Evolutionary conservation across 768 basidiomycete species (phyloP).

Genomic region (Russula emetica): DNA sequence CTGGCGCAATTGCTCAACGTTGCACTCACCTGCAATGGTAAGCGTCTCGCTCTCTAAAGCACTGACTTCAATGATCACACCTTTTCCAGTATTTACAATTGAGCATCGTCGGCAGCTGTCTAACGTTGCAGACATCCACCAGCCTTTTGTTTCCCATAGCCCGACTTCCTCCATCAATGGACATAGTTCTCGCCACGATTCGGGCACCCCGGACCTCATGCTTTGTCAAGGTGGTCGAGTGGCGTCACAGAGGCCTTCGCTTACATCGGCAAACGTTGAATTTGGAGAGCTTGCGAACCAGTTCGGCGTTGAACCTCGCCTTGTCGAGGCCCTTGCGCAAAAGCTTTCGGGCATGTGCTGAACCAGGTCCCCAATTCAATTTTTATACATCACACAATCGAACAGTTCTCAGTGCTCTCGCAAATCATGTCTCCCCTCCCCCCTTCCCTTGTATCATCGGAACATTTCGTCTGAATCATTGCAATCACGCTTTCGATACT

Average conservation of each 20-base stretch:
- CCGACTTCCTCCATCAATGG: conserved; percentile 25
- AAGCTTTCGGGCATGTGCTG: conserved; percentile 27
- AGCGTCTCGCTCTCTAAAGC: neutral
- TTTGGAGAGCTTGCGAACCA: conserved; percentile 26
- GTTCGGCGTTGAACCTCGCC: conserved; percentile 25
- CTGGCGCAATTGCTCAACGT: conserved; percentile 22
- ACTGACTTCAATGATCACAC: neutral
- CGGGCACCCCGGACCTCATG: conserved; percentile 23
- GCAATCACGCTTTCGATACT: conserved; percentile 25
- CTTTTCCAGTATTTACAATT: conserved; percentile 21
- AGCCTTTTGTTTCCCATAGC: conserved; percentile 23
- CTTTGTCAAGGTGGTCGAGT: conserved; percentile 59
- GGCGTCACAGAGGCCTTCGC: conserved; percentile 54
- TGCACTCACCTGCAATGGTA: conserved; percentile 25
- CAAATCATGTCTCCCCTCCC: too few species aligned
- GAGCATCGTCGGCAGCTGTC: conserved; percentile 24
- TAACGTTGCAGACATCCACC: conserved; percentile 12
- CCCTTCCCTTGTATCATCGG: conserved; percentile 23
- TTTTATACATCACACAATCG: conserved; percentile 11
- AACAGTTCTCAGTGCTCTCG: conserved; percentile 10
- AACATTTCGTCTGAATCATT: conserved; percentile 20
- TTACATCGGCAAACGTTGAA: conserved; percentile 12
- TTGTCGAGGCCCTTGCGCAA: conserved; percentile 27
- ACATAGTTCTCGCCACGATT: conserved; percentile 23
- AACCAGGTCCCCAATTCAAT: conserved; percentile 2